These are phyloP conservation scores for Lagenaria siceraria DNA, from an alignment of 306 rosid genomes.

Conservation along the genomic window DNA sequence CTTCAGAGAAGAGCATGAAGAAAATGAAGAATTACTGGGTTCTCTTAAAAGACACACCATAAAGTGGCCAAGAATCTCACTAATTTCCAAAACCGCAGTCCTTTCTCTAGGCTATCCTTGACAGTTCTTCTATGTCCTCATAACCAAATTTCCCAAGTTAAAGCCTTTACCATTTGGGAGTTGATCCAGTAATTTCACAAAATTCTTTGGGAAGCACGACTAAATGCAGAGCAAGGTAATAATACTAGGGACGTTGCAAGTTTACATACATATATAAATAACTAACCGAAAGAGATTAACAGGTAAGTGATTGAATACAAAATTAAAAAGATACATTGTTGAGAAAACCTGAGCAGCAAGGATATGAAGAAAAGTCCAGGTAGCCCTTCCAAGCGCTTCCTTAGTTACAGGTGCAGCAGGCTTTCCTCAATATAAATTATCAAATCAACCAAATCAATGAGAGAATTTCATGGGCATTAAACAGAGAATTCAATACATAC, in stretches of 20 bases:
- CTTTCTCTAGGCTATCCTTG: background rate
- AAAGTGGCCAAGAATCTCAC: background rate
- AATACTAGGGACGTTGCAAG: background rate
- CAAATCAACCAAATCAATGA: background rate
- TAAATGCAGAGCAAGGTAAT: background rate
- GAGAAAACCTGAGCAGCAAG: constrained; percentile 79
- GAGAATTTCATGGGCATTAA: background rate
- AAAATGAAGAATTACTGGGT: background rate
- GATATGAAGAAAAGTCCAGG: constrained; percentile 97
- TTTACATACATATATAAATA: no score
- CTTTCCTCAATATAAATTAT: constrained; percentile 30
- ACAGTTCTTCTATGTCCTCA: background rate
- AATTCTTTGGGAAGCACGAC: background rate
- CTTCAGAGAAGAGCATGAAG: background rate
- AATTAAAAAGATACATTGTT: constrained; percentile 7
- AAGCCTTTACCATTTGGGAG: background rate
- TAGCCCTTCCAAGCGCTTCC: constrained; percentile 81
- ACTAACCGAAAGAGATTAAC: background rate
- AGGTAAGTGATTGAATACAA: background rate
- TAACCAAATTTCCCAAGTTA: background rate
- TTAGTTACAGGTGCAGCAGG: constrained; percentile 42
- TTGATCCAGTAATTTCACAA: background rate
- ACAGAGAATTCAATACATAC: background rate
- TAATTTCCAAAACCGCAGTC: background rate
- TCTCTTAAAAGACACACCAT: background rate